These are phyloP conservation scores for Fusarium pilosicola DNA, from an alignment of 2,329 filamentous ascomycete species.

Conservation along the genomic window DNA sequence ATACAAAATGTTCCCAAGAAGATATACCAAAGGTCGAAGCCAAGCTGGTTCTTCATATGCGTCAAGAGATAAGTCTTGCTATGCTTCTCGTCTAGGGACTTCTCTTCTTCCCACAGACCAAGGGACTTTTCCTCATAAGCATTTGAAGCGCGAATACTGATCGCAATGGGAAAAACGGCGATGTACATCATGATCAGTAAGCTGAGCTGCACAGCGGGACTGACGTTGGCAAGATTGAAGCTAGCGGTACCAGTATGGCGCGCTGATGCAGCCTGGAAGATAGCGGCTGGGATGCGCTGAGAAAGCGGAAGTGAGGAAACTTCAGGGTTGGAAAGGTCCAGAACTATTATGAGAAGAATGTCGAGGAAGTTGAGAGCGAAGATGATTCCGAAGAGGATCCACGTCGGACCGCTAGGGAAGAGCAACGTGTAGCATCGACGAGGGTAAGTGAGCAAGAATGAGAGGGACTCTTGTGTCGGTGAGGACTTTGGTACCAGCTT, in stretches of 20 bases:
- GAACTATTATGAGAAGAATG: slow-evolving; percentile 61
- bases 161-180: slow-evolving; percentile 67
- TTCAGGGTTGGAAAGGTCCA: slow-evolving; percentile 60
- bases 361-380: slow-evolving; percentile 64
- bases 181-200: slow-evolving; percentile 75
- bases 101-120: slow-evolving; percentile 60
- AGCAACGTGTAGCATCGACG: slow-evolving; percentile 70
- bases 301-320: slow-evolving; percentile 53
- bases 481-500: slow-evolving; percentile 54
- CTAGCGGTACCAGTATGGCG: slow-evolving; percentile 60
- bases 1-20: slow-evolving; percentile 51
- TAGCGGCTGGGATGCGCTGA: slow-evolving; percentile 60
- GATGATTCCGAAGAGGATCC: slow-evolving; percentile 63
- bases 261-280: slow-evolving; percentile 65
- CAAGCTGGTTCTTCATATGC: slow-evolving; percentile 51
- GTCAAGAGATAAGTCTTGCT: slow-evolving; percentile 43
- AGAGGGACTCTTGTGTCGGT: slow-evolving; percentile 54
- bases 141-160: slow-evolving; percentile 68
- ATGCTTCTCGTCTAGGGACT: slow-evolving; percentile 38
- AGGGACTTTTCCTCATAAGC: slow-evolving; percentile 70
- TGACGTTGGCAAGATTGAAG: slow-evolving; percentile 60
- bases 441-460: slow-evolving; percentile 70
- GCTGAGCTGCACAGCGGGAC: slow-evolving; percentile 65
- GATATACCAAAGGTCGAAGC: slow-evolving; percentile 54
- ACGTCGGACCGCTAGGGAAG: slow-evolving; percentile 68